Conservation (phyloP, 768 basidiomycete species). For the Serendipita sp. region DNA sequence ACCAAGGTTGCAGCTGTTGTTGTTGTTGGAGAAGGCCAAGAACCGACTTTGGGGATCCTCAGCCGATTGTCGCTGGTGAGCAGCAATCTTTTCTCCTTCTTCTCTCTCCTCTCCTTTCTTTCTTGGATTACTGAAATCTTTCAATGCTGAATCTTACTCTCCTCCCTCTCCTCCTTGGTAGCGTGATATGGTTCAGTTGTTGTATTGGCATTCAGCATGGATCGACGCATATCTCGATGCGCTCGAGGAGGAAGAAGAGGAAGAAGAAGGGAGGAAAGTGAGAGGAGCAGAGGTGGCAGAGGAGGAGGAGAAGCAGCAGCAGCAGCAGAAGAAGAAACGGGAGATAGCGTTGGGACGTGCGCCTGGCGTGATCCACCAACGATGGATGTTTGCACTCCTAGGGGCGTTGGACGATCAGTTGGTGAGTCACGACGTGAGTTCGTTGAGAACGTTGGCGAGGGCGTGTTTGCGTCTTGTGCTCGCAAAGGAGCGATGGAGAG, state of each 20-base stretch:
- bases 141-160: too few relatives aligned
- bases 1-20: too few relatives aligned
- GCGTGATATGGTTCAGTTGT: background rate
- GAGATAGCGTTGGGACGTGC: background rate
- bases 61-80: background rate
- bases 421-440: slow-evolving; percentile 59
- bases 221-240: background rate
- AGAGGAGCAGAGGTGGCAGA: too few relatives aligned
- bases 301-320: too few relatives aligned
- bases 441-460: slow-evolving; percentile 57
- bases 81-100: background rate
- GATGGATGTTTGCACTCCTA: slow-evolving; percentile 71
- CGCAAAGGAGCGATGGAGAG: slow-evolving; percentile 15
- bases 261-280: too few relatives aligned
- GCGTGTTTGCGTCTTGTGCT: slow-evolving; percentile 45
- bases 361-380: slow-evolving; percentile 29
- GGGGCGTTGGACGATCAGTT: slow-evolving; percentile 52
- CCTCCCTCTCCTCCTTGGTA: background rate
- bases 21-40: too few relatives aligned
- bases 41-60: slow-evolving; percentile 2
- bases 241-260: background rate
- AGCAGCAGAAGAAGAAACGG: background rate
- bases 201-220: background rate
- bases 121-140: too few relatives aligned
- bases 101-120: background rate